Conservation (phyloP, 306 rosid species). For the Urtica urens region DNA sequence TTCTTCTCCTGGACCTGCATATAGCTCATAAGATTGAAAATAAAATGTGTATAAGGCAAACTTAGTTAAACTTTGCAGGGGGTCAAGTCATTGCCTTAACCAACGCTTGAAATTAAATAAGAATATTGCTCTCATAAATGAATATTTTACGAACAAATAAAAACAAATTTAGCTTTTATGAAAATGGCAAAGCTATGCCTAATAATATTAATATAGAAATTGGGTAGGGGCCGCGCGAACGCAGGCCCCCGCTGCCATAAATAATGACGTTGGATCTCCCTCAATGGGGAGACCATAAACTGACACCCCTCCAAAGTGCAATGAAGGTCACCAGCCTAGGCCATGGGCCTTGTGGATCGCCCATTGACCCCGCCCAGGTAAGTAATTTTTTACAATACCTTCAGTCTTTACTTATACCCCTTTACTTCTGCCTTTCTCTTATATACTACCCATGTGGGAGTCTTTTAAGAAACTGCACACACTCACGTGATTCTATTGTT, state of each 20-base stretch:
- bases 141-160: too few species aligned
- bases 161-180: too few species aligned
- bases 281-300: slow-evolving; percentile 22
- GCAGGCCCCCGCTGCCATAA: slow-evolving; percentile 41
- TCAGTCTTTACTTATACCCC: neutral
- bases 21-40: too few species aligned
- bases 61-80: too few species aligned
- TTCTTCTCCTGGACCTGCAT: too few species aligned
- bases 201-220: too few species aligned
- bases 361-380: slow-evolving; percentile 40
- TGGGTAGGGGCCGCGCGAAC: slow-evolving; percentile 35
- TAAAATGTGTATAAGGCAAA: too few species aligned
- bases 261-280: slow-evolving; percentile 37
- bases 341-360: slow-evolving; percentile 24
- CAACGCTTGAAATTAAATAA: too few species aligned
- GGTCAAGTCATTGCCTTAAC: too few species aligned
- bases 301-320: slow-evolving; percentile 23
- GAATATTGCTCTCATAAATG: too few species aligned
- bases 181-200: too few species aligned
- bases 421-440: neutral
- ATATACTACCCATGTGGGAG: neutral
- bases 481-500: too few species aligned
- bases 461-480: neutral
- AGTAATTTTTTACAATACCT: neutral
- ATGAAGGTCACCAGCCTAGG: slow-evolving; percentile 31